Conservation (phyloP, 345 rosid species). For the Cardamine resedifolia region DNA sequence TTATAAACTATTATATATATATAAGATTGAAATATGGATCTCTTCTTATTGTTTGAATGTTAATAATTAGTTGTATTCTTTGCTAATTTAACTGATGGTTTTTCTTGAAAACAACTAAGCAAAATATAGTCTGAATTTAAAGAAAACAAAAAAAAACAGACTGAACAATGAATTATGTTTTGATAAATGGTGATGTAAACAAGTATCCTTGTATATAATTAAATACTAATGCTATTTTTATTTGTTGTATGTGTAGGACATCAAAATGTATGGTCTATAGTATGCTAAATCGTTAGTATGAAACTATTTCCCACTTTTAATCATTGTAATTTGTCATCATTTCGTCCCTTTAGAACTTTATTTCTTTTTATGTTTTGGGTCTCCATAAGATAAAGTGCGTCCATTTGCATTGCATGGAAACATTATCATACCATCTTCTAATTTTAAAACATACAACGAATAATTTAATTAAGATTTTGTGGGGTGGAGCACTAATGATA, state of each 20-base stretch:
- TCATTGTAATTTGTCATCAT: conserved; percentile 41
- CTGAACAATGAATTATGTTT: neutral
- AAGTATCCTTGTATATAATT: neutral
- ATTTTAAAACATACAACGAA: conserved; percentile 12
- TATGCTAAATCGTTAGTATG: conserved; percentile 21
- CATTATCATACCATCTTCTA: conserved; percentile 36
- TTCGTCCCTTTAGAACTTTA: conserved; percentile 37
- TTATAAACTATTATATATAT: too few species aligned
- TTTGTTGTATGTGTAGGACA: conserved; percentile 18
- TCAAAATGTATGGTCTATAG: conserved; percentile 14
- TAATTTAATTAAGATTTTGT: conserved; percentile 36
- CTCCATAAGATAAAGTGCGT: conserved; percentile 46
- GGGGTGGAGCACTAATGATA: conserved; percentile 41
- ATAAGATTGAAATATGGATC: too few species aligned
- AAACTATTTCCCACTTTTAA: conserved; percentile 32
- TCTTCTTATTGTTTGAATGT: neutral
- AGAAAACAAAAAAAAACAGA: neutral
- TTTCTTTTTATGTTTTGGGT: conserved; percentile 40
- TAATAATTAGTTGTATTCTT: neutral
- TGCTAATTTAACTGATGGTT: neutral
- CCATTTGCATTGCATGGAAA: conserved; percentile 44
- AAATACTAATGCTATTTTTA: neutral
- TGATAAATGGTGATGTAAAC: conserved; percentile 1
- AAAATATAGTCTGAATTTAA: neutral
- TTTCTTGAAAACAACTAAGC: neutral